Evolutionary conservation across 805 yeast species (phyloP), one percentile per base, ranked within the genome.

Genomic region (Schwanniomyces vanrijiae): DNA sequence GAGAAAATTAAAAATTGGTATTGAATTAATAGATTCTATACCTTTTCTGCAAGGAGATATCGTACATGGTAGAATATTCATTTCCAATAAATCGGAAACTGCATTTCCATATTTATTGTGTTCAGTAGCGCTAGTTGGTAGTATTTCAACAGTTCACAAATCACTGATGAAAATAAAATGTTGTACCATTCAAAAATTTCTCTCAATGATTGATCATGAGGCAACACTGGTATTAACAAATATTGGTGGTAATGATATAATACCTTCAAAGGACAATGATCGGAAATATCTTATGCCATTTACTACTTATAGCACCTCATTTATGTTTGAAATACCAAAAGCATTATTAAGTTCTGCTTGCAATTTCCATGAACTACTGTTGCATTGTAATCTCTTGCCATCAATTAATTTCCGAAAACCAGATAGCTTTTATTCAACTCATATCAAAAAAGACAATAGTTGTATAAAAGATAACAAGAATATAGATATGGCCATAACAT

Each of bases 361-460:
- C 18, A 16, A 37, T 6, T 20, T 21, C 8, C 28, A 37, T 13
- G 24, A 19, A 10, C 21, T 37, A 13, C 28, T 10, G 24, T 11
- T 20, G 9, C 40, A 37, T 21, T 37, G 40, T 37, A 25, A 37
- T 19, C 28, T 37, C 14, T 37, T 37, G 18, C 40, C 40, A 21
- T 20, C 40, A 5, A 20, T 20, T 20, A 16, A 37, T 5, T 11
- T 20, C n/a, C 7, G 9, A 11, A 37, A 9, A 4, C 9, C 9
- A 3, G 4, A 16, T 14, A 14, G 21, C 19, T 5, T 7, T 20
- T 5, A 6, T 25, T 13, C 3, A 10, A 25, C 8, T 25, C 8
- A 10, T 3, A 25, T 6, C 29, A 5, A 13, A 5, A 19, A 13
- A 21, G 20, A 33, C 9, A 25, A 21, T 20, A 21, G 3, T 19